phyloP scores from a whole-genome alignment of 1,284 basidiomycete genomes.

The Boletus semigastroideus region DNA sequence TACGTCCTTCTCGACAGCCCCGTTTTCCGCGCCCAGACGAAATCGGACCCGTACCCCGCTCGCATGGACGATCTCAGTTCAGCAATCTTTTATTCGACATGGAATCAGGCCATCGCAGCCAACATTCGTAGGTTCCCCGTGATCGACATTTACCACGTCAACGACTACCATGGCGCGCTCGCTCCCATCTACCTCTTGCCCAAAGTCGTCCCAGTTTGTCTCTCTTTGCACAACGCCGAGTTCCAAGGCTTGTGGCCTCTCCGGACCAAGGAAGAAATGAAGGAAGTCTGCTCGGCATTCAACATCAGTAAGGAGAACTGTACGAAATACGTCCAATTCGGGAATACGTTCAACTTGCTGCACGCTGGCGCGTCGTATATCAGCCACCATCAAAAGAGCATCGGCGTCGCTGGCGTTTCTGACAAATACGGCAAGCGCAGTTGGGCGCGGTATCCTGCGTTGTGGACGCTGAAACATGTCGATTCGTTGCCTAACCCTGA shows the following conservation, averaged over 20 bases:
- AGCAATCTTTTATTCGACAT: constrained; percentile 95
- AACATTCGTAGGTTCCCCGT: constrained; percentile 81
- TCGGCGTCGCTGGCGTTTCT: constrained; percentile 92
- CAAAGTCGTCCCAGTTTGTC: constrained; percentile 83
- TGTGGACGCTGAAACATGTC: constrained; percentile 93
- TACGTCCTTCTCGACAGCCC: constrained; percentile 91
- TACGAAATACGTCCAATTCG: constrained; percentile 94
- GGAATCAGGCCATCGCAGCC: constrained; percentile 94
- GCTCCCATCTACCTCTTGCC: constrained; percentile 88
- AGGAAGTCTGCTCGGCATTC: constrained; percentile 94
- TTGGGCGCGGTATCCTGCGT: constrained; percentile 91
- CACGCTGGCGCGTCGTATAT: constrained; percentile 92
- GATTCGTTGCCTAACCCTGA: constrained; percentile 93
- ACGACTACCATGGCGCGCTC: constrained; percentile 91
- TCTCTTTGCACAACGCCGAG: constrained; percentile 94
- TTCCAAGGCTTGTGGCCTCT: constrained; percentile 96
- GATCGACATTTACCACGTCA: constrained; percentile 88
- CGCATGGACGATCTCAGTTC: constrained; percentile 95
- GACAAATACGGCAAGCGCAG: constrained; percentile 95
- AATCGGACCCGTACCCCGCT: constrained; percentile 90
- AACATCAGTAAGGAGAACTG: constrained; percentile 94
- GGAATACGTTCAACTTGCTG: constrained; percentile 93
- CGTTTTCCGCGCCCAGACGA: constrained; percentile 93
- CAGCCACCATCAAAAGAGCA: constrained; percentile 86
- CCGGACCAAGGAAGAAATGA: constrained; percentile 95